Base-by-base conservation (phyloP, 192 early-diverging fungal species). In the Backusella morwellensis region DNA sequence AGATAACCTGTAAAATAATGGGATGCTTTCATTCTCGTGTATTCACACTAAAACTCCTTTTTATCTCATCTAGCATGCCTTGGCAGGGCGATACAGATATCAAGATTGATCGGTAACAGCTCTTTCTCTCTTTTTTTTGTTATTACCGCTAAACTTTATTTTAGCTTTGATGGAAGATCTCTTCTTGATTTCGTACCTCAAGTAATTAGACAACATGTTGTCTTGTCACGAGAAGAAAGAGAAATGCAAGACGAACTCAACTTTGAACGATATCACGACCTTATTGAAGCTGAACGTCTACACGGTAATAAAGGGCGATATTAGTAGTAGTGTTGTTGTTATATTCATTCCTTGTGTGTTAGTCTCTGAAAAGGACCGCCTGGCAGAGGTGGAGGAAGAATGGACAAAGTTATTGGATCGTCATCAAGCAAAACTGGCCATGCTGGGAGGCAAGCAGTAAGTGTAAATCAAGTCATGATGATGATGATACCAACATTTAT, bases 181-280 rank as follows among this genome's bases (percentile, higher is more conserved):
- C 77, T 89, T 14, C 74, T 89, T 4, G 88, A 89, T 59, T 85
- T 76, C 63, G 21, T 88, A 23, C 86, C 85, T 4, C 50, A 75
- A 17, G 15, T 29, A n/a, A 44, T 32, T 34, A 21, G 68, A 40
- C 36, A 68, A 35, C 23, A 82, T 26, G 52, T 19, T 11, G 66
- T 34, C 32, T 38, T 75, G 50, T 38, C 73, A 4, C 29, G 35
- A 17, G 83, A 86, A 44, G 88, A 86, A 32, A 75, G 82, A 5
- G 86, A 86, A 42, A 67, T 81, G 52, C 75, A 73, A 14, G 82
- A 88, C 12, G 88, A 88, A 66, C 75, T 89, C 17, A 82, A 86
- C 41, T 89, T 89, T 75, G 88, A 89, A 66, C 42, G 88, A 41
- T 89, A 85, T 76, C 68, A 84, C 14, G 88, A 89, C 76, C 42